Evolutionary conservation across 441 rosid species (phyloP).

Genomic region (Adansonia rubrostipa): DNA sequence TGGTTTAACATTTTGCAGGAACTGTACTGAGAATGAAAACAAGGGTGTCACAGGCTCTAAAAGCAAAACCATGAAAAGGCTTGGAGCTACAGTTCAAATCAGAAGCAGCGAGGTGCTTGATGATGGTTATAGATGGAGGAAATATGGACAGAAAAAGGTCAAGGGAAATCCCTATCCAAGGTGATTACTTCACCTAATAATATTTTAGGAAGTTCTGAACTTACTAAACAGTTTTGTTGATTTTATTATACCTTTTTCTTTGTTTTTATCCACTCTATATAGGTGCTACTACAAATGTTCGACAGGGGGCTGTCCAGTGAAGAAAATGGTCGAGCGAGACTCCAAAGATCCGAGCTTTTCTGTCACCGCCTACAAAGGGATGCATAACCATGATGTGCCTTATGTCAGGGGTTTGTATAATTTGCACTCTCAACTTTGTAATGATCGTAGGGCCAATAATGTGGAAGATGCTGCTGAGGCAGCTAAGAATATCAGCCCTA

Average conservation of each 20-base stretch:
- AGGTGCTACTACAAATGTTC: neutral
- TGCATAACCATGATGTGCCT: constrained; percentile 5
- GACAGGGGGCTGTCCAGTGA: neutral
- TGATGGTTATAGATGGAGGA: constrained; percentile 71
- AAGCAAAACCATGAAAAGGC: neutral
- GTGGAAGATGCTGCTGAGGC: neutral
- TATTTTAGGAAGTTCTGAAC: neutral
- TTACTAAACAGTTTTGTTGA: neutral
- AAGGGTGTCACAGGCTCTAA: neutral
- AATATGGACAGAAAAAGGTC: constrained; percentile 56
- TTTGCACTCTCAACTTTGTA: neutral
- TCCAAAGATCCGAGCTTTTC: neutral
- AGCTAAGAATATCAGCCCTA: neutral
- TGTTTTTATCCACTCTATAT: neutral
- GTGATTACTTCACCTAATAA: constrained; percentile 36
- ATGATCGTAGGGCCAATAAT: constrained; percentile 5
- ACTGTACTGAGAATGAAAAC: neutral
- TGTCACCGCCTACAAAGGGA: neutral
- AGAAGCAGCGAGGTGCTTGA: constrained; percentile 60
- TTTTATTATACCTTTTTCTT: neutral
- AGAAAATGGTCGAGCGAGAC: constrained; percentile 9
- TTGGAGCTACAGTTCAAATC: constrained; percentile 53
- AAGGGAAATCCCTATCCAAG: constrained; percentile 60
- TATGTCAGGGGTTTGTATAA: neutral
- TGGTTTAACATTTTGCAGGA: neutral